Evolutionary conservation across 2,329 filamentous ascomycete genomes (phyloP), one percentile per base, ranked within the genome.

Genomic region (Exophiala alcalophila): DNA sequence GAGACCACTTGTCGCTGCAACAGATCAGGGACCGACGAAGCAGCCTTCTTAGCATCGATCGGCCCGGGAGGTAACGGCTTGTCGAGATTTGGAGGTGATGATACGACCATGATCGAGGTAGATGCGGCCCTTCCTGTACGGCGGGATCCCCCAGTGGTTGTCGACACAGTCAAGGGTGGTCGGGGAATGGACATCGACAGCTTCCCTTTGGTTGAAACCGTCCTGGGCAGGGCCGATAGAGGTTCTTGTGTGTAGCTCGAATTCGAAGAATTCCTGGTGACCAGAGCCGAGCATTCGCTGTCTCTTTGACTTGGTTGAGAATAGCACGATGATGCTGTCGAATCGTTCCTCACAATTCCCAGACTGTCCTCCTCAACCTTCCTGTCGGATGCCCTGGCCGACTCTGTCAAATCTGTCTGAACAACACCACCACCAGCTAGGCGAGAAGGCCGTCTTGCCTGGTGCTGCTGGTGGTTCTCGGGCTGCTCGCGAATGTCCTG

Each of bases 251-350:
- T 44, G 26, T 52, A 50, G 31, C 51, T 54, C 14, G 51, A 52
- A 30, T 43, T 48, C 6, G 51, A 54, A 16, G 51, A 54, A 32
- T 54, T 35, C 26, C 48, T 43, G 8, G 51, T 54, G 32, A 54
- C 47, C n/a, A 46, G 19, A 11, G 51, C 46, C 12, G 48, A 50
- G 33, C 34, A 44, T 20, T 50, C 45, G 26, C 48, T 54, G 15
- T 45, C 42, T 16, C 36, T 40, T 11, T 42, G 46, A 20, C 43
- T 49, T 33, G 39, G 34, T 21, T 47, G 51, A 32, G 49, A 52
- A 30, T 52, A 52, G 11, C 38, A 41, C n/a, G 51, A 52, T 14
- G 51, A 54, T 7, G 45, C 42, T 28, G 47, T 49, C 10, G 51
- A 54, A 30, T 52, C 51, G 37, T 52, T 54, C 21, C 51, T 40